Evolutionary conservation across 257 asterid genomes (phyloP), one percentile per base, ranked within the genome.

Genomic region (Solanum chilense): DNA sequence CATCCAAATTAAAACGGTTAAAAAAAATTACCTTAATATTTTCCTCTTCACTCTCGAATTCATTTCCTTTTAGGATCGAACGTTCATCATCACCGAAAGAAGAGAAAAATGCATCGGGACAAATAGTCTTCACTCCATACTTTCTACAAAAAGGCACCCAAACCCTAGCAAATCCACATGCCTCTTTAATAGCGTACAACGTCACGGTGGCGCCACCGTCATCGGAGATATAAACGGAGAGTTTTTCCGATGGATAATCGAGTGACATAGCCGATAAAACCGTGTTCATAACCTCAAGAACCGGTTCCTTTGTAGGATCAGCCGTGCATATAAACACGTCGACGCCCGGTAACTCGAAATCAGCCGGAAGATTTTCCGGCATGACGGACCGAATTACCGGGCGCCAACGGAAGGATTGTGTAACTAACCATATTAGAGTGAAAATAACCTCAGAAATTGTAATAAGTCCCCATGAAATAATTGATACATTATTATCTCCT

Each of bases 281-380:
- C 82, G 98, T 95, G 89, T 95, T 95, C 96, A 95, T 95, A 88
- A 95, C 98, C 89, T 92, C 97, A 64, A 93, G 90, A 90, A 94
- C 97, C 21, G 97, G 96, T 87, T 95, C 98, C 88, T 94, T 95
- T 74, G 83, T 88, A 12, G 98, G 95, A 85, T 95, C 96, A 10
- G 95, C 96, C 25, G 98, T 94, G 89, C 96, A 94, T 15, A 95
- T 44, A 21, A 94, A 93, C 56, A 93, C 98, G 85, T 95, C 98
- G 45, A 95, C 88, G 5, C 87, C 90, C 0, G 98, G 98, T 4
- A 95, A 88, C 47, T 86, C 78, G 2, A 68, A 86, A 18, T 94
- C 94, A 18, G 73, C 42, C 0, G 98, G 96, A 20, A 95, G 95
- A 90, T 93, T 94, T 88, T 90, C 92, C 62, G 76, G 92, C 85